Evolutionary conservation across 2,329 filamentous ascomycete genomes (phyloP).

Genomic region (Hypoxylon sp.): DNA sequence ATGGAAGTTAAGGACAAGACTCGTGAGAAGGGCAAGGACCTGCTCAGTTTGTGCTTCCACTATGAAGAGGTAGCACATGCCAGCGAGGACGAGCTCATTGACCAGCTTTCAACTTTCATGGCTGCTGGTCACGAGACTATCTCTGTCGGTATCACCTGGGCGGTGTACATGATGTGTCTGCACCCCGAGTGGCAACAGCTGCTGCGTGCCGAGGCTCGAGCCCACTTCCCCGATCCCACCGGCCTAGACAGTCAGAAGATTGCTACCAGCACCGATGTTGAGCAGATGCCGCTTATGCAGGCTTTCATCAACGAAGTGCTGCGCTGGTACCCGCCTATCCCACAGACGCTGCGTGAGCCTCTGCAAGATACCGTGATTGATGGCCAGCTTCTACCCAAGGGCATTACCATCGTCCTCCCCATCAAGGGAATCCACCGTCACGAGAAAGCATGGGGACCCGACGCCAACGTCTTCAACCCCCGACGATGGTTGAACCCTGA

Average conservation of each 20-base stretch:
- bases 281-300: slow-evolving; percentile 41
- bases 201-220: slow-evolving; percentile 39
- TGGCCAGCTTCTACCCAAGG: slow-evolving; percentile 71
- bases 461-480: slow-evolving; percentile 73
- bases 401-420: slow-evolving; percentile 72
- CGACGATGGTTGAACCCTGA: slow-evolving; percentile 67
- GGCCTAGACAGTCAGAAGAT: slow-evolving; percentile 13
- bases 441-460: slow-evolving; percentile 72
- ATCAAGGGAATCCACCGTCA: slow-evolving; percentile 76
- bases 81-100: slow-evolving; percentile 38
- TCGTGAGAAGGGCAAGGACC: slow-evolving; percentile 31
- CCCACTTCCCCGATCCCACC: slow-evolving; percentile 36
- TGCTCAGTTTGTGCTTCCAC: slow-evolving; percentile 29
- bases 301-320: slow-evolving; percentile 37
- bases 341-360: slow-evolving; percentile 36
- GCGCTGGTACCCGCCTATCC: slow-evolving; percentile 45
- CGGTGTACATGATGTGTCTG: slow-evolving; percentile 40
- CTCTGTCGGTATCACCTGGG: slow-evolving; percentile 40
- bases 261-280: slow-evolving; percentile 21
- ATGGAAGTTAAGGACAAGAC: slow-evolving; percentile 25
- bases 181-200: slow-evolving; percentile 30
- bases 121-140: slow-evolving; percentile 44
- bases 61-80: slow-evolving; percentile 24
- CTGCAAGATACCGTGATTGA: slow-evolving; percentile 59
- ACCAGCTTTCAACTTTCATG: slow-evolving; percentile 41